These are phyloP conservation scores for Agastache rugosa DNA, from an alignment of 257 asterid species.

Conservation along the genomic window DNA sequence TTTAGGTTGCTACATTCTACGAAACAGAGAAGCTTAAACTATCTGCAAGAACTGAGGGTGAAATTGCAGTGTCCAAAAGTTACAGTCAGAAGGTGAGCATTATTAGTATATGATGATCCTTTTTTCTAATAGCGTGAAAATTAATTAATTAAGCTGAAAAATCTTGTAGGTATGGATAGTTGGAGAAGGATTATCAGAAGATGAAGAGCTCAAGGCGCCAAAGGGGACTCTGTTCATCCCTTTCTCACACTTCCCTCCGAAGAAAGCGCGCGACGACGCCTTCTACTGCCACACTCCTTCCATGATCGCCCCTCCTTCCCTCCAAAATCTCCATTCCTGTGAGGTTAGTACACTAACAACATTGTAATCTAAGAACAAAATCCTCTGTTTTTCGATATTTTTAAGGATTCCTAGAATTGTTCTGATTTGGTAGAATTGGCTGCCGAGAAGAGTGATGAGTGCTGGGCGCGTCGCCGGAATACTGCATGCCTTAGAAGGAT, in stretches of 20 bases:
- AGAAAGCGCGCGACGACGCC: slow-evolving; percentile 57
- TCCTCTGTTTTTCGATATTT: not conserved
- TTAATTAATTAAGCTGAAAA: no score
- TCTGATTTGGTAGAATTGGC: slow-evolving; percentile 58
- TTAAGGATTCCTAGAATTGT: not conserved
- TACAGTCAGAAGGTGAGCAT: slow-evolving; percentile 48
- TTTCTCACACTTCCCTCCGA: slow-evolving; percentile 69
- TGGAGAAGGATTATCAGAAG: slow-evolving; percentile 68
- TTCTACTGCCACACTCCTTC: slow-evolving; percentile 70
- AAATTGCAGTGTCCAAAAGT: slow-evolving; percentile 39
- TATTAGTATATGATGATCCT: no score
- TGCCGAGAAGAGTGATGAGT: slow-evolving; percentile 76
- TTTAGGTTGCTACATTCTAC: slow-evolving; percentile 51
- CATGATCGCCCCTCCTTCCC: slow-evolving; percentile 66
- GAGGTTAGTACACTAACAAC: slow-evolving; percentile 50
- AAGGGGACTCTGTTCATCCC: slow-evolving; percentile 74
- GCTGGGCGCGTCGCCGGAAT: slow-evolving; percentile 82
- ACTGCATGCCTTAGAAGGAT: slow-evolving; percentile 72
- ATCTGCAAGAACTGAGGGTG: slow-evolving; percentile 31
- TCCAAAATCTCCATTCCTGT: slow-evolving; percentile 76
- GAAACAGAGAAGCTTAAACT: slow-evolving; percentile 53
- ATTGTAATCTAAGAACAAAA: not conserved
- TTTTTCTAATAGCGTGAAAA: no score
- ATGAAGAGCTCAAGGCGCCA: slow-evolving; percentile 67
- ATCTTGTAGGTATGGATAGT: slow-evolving; percentile 69